These are phyloP conservation scores for Irpex sp. DNA, from an alignment of 1,284 basidiomycete genomes.

Conservation along the genomic window DNA sequence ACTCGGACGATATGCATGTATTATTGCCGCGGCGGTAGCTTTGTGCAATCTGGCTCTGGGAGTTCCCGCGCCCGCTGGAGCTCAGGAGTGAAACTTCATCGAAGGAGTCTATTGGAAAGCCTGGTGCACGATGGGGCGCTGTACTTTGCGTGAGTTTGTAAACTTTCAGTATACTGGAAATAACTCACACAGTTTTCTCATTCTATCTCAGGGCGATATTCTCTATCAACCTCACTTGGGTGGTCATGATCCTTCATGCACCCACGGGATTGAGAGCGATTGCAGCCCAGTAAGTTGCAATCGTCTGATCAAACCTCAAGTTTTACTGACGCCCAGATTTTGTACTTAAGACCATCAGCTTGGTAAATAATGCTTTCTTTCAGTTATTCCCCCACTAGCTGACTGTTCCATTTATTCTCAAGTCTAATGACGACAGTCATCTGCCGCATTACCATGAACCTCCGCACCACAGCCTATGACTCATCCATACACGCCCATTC, in stretches of 20 bases:
- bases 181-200: not conserved
- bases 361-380: not conserved
- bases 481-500: not conserved
- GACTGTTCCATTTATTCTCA: not conserved
- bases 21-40: not conserved
- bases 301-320: not conserved
- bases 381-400: not conserved
- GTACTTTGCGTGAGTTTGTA: constrained; percentile 2
- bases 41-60: not conserved
- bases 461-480: not conserved
- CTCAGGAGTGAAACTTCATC: not conserved
- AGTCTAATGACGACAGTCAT: not conserved
- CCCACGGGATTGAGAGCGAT: not conserved
- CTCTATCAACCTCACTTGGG: constrained; percentile 3
- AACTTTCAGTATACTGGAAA: not conserved
- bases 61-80: not conserved
- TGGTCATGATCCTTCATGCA: constrained; percentile 5
- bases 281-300: not conserved
- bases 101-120: not conserved
- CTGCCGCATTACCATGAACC: constrained; percentile 3
- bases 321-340: too few relatives aligned
- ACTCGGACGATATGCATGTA: not conserved
- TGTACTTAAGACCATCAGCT: not conserved
- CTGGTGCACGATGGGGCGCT: not conserved
- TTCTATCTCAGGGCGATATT: not conserved